Conservation (phyloP, 2,329 filamentous ascomycete genomes). For the Exophiala phaeomuriformis region DNA sequence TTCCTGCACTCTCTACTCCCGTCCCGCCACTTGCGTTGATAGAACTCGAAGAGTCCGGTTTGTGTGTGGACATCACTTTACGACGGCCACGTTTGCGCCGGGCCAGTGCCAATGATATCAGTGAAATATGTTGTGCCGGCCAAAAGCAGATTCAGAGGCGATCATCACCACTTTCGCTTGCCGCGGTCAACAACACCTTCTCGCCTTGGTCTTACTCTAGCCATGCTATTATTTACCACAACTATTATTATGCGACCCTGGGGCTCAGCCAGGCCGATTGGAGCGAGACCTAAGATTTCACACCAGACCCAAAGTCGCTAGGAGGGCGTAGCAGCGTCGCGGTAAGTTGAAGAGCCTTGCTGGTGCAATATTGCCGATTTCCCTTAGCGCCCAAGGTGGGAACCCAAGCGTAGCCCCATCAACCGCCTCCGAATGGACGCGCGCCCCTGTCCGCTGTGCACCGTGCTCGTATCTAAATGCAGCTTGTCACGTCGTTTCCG, state of each 20-base stretch:
- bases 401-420: slow-evolving; percentile 8
- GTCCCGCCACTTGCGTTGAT: too few species aligned
- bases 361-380: slow-evolving; percentile 11
- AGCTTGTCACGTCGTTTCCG: slow-evolving; percentile 14
- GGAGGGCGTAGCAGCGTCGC: neutral
- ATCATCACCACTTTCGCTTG: slow-evolving; percentile 5
- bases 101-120: neutral
- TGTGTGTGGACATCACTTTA: neutral
- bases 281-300: slow-evolving; percentile 6
- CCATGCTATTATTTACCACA: slow-evolving; percentile 3
- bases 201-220: slow-evolving; percentile 1
- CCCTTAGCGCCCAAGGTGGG: slow-evolving; percentile 18
- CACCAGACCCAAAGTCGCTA: slow-evolving; percentile 6
- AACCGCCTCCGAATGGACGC: slow-evolving; percentile 1
- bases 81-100: neutral
- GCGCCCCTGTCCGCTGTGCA: slow-evolving; percentile 11
- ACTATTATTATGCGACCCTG: neutral
- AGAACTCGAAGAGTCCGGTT: neutral
- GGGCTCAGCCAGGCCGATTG: slow-evolving; percentile 3
- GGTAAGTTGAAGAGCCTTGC: slow-evolving; percentile 6
- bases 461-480: slow-evolving; percentile 22
- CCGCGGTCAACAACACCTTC: slow-evolving; percentile 6
- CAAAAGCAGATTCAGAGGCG: neutral
- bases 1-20: neutral
- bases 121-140: neutral